These are phyloP conservation scores for Eragrostis nindensis DNA, from an alignment of 176 grass and related monocot genomes.

Conservation along the genomic window DNA sequence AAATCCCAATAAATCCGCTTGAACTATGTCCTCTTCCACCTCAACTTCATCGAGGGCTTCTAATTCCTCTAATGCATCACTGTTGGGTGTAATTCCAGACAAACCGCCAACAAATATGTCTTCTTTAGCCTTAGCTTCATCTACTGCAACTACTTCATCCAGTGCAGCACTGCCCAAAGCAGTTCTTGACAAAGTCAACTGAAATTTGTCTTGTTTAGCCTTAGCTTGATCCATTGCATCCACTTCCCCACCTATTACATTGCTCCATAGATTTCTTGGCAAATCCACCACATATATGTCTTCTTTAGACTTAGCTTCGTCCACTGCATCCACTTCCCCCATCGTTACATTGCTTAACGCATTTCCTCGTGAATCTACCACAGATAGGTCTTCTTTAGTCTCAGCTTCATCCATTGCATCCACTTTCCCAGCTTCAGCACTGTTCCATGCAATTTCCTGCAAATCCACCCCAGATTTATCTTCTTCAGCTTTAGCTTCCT, in stretches of 20 bases:
- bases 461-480: background rate
- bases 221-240: background rate
- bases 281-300: background rate
- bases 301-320: conserved; percentile 5
- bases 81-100: background rate
- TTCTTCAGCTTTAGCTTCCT: background rate
- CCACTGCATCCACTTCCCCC: background rate
- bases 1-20: background rate
- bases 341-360: background rate
- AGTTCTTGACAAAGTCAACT: conserved; percentile 2
- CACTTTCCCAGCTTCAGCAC: background rate
- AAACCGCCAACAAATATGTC: background rate
- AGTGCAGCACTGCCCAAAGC: background rate
- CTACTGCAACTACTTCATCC: background rate
- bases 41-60: conserved; percentile 5
- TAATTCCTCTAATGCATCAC: background rate
- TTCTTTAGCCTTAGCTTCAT: conserved; percentile 22
- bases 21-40: background rate
- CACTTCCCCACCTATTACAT: background rate
- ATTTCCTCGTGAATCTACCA: conserved; percentile 12
- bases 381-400: conserved; percentile 9
- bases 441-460: background rate
- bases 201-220: conserved; percentile 9
- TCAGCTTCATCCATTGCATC: conserved; percentile 6
- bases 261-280: conserved; percentile 8